Conservation (phyloP, 2,329 filamentous ascomycete species). For the Cercospora sesami region DNA sequence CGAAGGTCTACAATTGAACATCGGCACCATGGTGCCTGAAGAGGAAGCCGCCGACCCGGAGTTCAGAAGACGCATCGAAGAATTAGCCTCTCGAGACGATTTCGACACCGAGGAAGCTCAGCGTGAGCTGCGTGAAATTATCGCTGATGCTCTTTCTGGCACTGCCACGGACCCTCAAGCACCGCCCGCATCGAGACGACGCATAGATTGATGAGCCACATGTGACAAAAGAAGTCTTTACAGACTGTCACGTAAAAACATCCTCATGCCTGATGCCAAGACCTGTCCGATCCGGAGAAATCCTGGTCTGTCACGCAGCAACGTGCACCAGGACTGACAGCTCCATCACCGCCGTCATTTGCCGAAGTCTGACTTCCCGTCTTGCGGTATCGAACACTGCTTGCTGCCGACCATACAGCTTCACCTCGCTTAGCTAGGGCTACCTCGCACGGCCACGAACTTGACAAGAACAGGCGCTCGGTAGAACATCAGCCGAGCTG, state of each 20-base stretch:
- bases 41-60: conserved; percentile 72
- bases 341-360: not conserved
- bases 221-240: not conserved
- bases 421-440: not conserved
- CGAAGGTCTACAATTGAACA: conserved; percentile 71
- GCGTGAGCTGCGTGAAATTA: conserved; percentile 71
- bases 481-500: conserved; percentile 4
- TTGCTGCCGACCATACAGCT: not conserved
- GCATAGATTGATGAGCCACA: conserved; percentile 21
- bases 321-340: not conserved
- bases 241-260: not conserved
- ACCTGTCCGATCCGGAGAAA: not conserved
- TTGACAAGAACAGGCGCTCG: conserved; percentile 1
- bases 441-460: not conserved
- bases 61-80: conserved; percentile 82
- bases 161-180: conserved; percentile 55
- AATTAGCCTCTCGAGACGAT: conserved; percentile 78
- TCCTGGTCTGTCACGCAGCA: not conserved
- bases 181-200: conserved; percentile 22
- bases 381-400: not conserved
- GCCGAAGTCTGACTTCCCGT: not conserved
- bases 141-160: conserved; percentile 75
- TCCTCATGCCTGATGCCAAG: not conserved
- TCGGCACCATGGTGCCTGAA: conserved; percentile 68
- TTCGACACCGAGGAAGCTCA: conserved; percentile 82